Conservation (phyloP, 148 eudicot genomes). For the Pharnaceum exiguum region DNA sequence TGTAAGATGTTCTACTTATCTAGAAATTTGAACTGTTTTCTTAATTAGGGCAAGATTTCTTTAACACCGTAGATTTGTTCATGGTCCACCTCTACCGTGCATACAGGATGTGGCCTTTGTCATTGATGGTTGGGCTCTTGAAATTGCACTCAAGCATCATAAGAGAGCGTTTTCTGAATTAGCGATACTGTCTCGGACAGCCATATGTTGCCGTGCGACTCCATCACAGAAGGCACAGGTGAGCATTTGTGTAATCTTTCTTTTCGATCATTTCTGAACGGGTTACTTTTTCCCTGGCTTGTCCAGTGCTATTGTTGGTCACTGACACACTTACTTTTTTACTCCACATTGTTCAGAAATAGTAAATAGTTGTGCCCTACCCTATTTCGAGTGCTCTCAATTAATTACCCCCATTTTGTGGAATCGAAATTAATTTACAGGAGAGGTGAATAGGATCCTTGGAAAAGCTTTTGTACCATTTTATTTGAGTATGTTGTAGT, state of each 20-base stretch:
- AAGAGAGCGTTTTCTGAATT: constrained; percentile 78
- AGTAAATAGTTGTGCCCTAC: too few relatives aligned
- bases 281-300: neutral
- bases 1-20: too few relatives aligned
- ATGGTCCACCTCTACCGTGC: neutral
- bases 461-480: too few relatives aligned
- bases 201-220: constrained; percentile 96
- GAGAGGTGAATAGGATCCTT: too few relatives aligned
- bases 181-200: constrained; percentile 87
- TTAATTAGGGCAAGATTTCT: neutral
- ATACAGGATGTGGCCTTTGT: constrained; percentile 93
- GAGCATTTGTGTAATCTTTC: constrained; percentile 8
- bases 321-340: too few relatives aligned
- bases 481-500: too few relatives aligned
- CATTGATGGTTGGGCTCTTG: constrained; percentile 99
- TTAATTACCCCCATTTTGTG: too few relatives aligned
- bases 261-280: neutral
- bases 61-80: neutral
- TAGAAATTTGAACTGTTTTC: too few relatives aligned
- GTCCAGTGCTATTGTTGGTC: neutral
- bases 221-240: constrained; percentile 99
- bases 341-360: too few relatives aligned
- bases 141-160: constrained; percentile 72
- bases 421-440: too few relatives aligned
- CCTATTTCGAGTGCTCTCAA: too few relatives aligned